A percentile compares a stretch with the other conserved stretches of the same genome.
Evolutionary conservation across 345 rosid species (phyloP).

Genomic region (Salix koriyanagi): DNA sequence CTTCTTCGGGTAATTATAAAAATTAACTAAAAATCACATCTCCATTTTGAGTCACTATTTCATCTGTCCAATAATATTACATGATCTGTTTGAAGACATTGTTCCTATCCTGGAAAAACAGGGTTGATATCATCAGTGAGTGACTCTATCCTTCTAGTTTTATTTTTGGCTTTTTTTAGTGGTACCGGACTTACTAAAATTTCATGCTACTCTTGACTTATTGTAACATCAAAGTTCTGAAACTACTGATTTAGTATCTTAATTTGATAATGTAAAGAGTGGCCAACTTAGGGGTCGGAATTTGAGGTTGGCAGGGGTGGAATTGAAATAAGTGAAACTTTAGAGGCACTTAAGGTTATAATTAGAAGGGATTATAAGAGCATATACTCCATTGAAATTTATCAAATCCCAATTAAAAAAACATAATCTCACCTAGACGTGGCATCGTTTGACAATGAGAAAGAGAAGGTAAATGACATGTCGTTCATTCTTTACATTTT

Average conservation of each 20-base stretch:
- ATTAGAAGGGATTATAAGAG: no score
- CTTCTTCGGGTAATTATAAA: conserved; percentile 74
- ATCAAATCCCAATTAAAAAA: no score
- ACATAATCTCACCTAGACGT: no score
- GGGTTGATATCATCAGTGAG: conserved; percentile 87
- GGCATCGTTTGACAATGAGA: no score
- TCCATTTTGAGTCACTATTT: neutral
- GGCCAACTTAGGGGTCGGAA: no score
- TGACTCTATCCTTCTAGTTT: conserved; percentile 7
- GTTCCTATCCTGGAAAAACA: conserved; percentile 40
- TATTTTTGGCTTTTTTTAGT: neutral
- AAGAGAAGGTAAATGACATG: no score
- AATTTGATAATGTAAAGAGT: neutral
- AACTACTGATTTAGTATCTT: neutral
- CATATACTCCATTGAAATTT: no score
- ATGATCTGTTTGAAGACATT: neutral
- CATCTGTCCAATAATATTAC: neutral
- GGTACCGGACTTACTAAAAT: neutral
- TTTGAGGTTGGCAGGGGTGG: no score
- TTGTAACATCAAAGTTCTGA: neutral
- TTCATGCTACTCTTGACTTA: neutral
- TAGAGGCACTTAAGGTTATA: no score
- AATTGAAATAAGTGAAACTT: no score
- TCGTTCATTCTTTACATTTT: no score
- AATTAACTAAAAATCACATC: neutral